Evolutionary conservation across 441 rosid species (phyloP).

Genomic region (Breynia disticha): DNA sequence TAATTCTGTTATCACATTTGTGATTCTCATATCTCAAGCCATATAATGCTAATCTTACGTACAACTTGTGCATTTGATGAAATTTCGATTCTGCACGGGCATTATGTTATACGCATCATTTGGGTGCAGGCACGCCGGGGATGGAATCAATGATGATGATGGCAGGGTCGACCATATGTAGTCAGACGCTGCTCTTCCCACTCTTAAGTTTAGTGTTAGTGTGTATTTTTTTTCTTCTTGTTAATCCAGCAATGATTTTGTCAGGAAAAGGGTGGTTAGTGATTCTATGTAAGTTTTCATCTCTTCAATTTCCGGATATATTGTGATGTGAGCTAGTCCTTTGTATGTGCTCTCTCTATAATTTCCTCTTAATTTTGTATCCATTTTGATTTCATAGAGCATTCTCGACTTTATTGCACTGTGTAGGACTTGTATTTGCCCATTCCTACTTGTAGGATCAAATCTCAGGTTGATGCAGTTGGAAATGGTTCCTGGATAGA

Average conservation of each 20-base stretch:
- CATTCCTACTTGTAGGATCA: too few relatives aligned
- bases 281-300: constrained; percentile 16
- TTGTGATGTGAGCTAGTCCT: constrained; percentile 12
- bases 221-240: constrained; percentile 21
- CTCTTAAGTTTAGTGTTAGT: constrained; percentile 24
- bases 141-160: constrained; percentile 43
- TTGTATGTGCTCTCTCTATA: constrained; percentile 11
- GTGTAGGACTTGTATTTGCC: too few relatives aligned
- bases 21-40: too few relatives aligned
- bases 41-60: too few relatives aligned
- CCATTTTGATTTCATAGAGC: constrained; percentile 2
- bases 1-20: too few relatives aligned
- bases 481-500: too few relatives aligned
- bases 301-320: constrained; percentile 1
- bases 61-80: too few relatives aligned
- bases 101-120: background rate
- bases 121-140: constrained; percentile 52
- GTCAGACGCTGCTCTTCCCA: constrained; percentile 8
- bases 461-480: too few relatives aligned
- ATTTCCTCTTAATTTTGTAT: constrained; percentile 2
- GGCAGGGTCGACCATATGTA: constrained; percentile 41
- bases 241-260: constrained; percentile 12
- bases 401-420: too few relatives aligned
- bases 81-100: background rate
- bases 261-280: constrained; percentile 5